Conservation (phyloP, 176 grass and related monocot species). For the Triticum turgidum region DNA sequence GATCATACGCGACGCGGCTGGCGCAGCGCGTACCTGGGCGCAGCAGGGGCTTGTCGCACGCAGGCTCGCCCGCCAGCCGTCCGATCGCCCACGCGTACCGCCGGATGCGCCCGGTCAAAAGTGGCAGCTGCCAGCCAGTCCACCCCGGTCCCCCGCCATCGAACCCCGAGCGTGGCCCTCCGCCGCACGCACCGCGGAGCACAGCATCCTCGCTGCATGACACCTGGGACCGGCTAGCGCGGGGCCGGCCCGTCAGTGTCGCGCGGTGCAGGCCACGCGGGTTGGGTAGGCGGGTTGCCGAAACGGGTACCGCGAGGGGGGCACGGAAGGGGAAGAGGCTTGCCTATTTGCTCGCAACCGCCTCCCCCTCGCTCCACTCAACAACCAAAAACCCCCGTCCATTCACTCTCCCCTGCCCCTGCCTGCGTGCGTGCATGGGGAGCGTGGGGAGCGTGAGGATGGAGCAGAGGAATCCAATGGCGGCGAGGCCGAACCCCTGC, state of each 20-base stretch:
- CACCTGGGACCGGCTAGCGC: rapidly evolving
- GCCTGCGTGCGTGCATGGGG: not conserved
- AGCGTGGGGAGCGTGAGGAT: not conserved
- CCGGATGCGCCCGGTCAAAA: not conserved
- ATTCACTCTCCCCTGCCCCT: not conserved
- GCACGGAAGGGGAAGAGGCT: not conserved
- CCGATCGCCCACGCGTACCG: not conserved
- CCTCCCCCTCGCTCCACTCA: not conserved
- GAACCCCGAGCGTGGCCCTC: not conserved
- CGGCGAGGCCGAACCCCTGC: not conserved
- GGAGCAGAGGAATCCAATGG: slow-evolving; percentile 25
- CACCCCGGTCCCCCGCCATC: not conserved
- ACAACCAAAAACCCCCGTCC: slow-evolving; percentile 8
- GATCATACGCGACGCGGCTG: not conserved
- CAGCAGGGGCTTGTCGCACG: not conserved
- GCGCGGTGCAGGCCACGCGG: rapidly evolving
- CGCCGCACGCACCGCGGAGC: no score
- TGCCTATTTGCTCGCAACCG: not conserved
- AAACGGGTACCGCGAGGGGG: not conserved
- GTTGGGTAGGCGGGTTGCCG: not conserved
- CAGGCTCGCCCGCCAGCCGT: not conserved
- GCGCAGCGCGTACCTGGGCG: not conserved
- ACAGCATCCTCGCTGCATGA: not conserved
- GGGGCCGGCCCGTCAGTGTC: not conserved
- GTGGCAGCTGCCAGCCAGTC: not conserved